phyloP scores from a whole-genome alignment of 768 basidiomycete species.

The Infundibulicybe gibba region DNA sequence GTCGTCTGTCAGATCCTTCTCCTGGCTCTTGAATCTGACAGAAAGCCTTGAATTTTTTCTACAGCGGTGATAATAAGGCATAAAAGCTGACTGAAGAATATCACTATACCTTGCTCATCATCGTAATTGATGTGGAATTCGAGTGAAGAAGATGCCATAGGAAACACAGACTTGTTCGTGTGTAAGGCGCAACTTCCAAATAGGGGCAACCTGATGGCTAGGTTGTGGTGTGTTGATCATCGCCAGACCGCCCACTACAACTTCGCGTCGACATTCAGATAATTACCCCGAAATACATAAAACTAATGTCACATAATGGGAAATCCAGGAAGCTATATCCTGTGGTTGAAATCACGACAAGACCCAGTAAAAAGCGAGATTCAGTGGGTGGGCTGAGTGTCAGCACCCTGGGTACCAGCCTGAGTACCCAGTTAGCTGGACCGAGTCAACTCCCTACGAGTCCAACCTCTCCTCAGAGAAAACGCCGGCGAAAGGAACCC shows the following conservation, averaged over 20 bases:
- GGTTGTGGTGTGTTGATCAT: too few species aligned
- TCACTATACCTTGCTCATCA: conserved; percentile 59
- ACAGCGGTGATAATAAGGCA: conserved; percentile 1
- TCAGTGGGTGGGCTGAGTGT: not conserved
- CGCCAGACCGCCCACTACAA: conserved; percentile 1
- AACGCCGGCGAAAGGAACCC: too few species aligned
- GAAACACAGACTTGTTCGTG: too few species aligned
- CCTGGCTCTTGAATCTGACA: conserved; percentile 62
- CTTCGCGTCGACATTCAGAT: conserved; percentile 1
- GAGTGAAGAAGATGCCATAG: too few species aligned
- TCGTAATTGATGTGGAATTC: conserved; percentile 49
- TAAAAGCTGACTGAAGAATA: not conserved
- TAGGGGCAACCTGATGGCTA: too few species aligned
- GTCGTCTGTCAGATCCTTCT: conserved; percentile 63
- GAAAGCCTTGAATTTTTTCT: conserved; percentile 71
- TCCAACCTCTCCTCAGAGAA: too few species aligned
- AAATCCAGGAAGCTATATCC: conserved; percentile 2
- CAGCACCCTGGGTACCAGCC: too few species aligned
- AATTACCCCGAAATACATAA: not conserved
- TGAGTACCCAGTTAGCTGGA: too few species aligned
- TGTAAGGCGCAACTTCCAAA: too few species aligned
- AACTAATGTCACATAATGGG: conserved; percentile 4
- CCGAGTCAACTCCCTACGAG: too few species aligned
- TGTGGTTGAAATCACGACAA: conserved; percentile 13
- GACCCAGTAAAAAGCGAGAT: not conserved